phyloP scores from a whole-genome alignment of 225 moss, liverwort and hornwort genomes.

The Straminergon stramineum region DNA sequence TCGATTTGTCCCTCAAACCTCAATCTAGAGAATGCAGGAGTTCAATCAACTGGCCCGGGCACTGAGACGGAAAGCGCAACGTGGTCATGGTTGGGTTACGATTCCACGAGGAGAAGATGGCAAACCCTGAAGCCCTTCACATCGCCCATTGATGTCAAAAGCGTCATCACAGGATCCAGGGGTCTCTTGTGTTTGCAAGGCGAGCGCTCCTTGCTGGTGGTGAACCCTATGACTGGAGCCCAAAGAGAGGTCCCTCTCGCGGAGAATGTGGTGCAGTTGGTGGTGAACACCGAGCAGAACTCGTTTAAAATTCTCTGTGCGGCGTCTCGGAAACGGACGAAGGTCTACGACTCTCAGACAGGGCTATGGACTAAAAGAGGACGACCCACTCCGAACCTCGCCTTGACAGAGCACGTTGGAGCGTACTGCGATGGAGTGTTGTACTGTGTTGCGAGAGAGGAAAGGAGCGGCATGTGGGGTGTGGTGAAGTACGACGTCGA shows the following conservation, averaged over 20 bases:
- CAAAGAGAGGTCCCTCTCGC: slow-evolving; percentile 20
- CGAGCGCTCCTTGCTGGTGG: slow-evolving; percentile 16
- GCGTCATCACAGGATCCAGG: slow-evolving; percentile 22
- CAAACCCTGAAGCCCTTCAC: slow-evolving; percentile 36
- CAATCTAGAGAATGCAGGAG: background rate
- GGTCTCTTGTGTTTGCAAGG: slow-evolving; percentile 39
- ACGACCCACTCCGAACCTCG: slow-evolving; percentile 31
- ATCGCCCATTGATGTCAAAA: slow-evolving; percentile 1
- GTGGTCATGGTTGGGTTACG: slow-evolving; percentile 54
- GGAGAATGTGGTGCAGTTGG: slow-evolving; percentile 31
- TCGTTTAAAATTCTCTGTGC: slow-evolving; percentile 24
- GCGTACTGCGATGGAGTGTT: slow-evolving; percentile 24
- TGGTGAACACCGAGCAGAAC: slow-evolving; percentile 9
- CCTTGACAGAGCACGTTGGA: slow-evolving; percentile 8
- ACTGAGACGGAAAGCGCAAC: background rate
- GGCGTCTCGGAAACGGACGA: slow-evolving; percentile 33
- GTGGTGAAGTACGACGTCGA: slow-evolving; percentile 10
- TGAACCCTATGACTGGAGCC: slow-evolving; percentile 40
- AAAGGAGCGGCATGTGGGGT: slow-evolving; percentile 43
- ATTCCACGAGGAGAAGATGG: slow-evolving; percentile 17
- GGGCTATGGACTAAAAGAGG: slow-evolving; percentile 27
- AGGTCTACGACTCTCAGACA: slow-evolving; percentile 31
- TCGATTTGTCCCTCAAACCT: background rate
- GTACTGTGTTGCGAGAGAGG: slow-evolving; percentile 40
- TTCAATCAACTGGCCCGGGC: too few species aligned